These are phyloP conservation scores for Zymoseptoria tritici DNA, from an alignment of 2,329 filamentous ascomycete genomes.

Conservation along the genomic window DNA sequence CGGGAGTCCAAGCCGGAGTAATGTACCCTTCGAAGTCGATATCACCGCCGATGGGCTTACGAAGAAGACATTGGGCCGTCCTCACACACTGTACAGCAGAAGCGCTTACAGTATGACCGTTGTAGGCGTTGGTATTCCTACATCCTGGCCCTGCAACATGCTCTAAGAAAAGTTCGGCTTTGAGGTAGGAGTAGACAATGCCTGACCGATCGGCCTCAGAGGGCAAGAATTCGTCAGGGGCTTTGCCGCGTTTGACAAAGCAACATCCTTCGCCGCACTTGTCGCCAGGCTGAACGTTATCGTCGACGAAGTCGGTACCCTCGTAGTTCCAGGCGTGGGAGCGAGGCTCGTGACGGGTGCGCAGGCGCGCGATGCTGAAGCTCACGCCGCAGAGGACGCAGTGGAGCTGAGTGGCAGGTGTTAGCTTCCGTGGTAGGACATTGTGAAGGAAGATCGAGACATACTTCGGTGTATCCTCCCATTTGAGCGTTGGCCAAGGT, in stretches of 20 bases:
- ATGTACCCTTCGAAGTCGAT: too few species aligned
- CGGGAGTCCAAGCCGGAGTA: too few species aligned
- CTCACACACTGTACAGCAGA: slow-evolving; percentile 10
- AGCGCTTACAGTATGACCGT: slow-evolving; percentile 6
- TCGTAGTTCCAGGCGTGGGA: slow-evolving; percentile 2
- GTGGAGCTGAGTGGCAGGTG: too few species aligned
- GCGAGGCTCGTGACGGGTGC: slow-evolving; percentile 1
- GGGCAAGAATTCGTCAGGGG: neutral
- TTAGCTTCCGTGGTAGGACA: too few species aligned
- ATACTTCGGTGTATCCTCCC: too few species aligned
- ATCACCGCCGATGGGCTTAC: slow-evolving; percentile 4
- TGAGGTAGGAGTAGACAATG: neutral
- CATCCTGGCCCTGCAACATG: slow-evolving; percentile 13
- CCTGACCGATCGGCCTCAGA: neutral
- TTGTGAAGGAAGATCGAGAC: too few species aligned
- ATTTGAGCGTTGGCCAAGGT: too few species aligned
- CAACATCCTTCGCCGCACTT: neutral
- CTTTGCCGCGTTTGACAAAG: neutral
- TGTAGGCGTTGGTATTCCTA: slow-evolving; percentile 3
- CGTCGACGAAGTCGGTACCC: too few species aligned
- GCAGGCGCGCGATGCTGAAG: slow-evolving; percentile 10
- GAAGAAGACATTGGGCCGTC: slow-evolving; percentile 7
- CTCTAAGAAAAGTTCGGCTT: neutral
- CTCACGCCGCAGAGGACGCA: slow-evolving; percentile 9
- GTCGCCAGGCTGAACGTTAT: too few species aligned